Conservation (phyloP, 148 eudicot genomes). For the Rhododendron molle region DNA sequence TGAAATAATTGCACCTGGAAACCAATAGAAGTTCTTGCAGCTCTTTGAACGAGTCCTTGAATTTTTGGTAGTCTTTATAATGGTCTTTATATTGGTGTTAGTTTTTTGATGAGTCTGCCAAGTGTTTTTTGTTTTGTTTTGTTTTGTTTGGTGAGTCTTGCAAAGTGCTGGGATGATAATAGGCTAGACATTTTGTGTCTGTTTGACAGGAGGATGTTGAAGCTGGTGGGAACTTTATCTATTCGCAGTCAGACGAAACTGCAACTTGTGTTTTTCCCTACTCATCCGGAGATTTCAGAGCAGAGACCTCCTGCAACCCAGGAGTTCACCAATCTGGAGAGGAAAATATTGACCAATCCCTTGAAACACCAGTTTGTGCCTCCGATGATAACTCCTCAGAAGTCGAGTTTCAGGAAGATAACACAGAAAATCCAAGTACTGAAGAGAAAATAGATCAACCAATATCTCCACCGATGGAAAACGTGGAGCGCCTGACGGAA, state of each 20-base stretch:
- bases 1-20: neutral
- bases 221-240: constrained; percentile 25
- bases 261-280: constrained; percentile 30
- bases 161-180: neutral
- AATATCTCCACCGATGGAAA: constrained; percentile 9
- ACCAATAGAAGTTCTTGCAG: neutral
- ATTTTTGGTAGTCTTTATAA: neutral
- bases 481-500: constrained; percentile 26
- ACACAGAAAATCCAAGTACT: constrained; percentile 1
- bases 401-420: constrained; percentile 19
- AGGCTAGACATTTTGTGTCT: neutral
- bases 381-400: constrained; percentile 31
- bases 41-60: neutral
- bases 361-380: constrained; percentile 20
- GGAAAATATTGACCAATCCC: constrained; percentile 29
- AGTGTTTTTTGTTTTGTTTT: too few species aligned
- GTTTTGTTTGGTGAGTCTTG: neutral
- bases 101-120: neutral
- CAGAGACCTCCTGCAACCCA: constrained; percentile 25
- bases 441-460: constrained; percentile 25
- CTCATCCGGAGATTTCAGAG: constrained; percentile 30
- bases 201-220: constrained; percentile 50
- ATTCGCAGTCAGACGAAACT: constrained; percentile 22
- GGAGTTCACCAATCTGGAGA: constrained; percentile 18
- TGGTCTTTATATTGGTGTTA: neutral